phyloP scores from a whole-genome alignment of 1,284 basidiomycete species.

The Acaromyces ingoldii region DNA sequence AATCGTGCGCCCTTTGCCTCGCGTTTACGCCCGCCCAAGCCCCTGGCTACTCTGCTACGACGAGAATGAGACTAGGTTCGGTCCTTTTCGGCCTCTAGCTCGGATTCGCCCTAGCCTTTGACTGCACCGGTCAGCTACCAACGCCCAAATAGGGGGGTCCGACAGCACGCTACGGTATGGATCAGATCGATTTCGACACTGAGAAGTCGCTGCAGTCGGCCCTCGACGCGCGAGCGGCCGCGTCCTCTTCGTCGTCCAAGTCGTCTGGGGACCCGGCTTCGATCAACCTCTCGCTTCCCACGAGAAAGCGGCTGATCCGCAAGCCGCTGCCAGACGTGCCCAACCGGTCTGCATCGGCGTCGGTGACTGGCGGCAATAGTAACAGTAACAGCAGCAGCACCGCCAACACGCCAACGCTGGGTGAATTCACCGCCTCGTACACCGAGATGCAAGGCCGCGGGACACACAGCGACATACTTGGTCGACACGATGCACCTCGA shows the following conservation, averaged over 20 bases:
- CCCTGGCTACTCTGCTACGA: no score
- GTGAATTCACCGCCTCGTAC: no score
- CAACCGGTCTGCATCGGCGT: slow-evolving; percentile 1
- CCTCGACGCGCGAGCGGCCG: not conserved
- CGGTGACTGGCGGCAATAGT: not conserved
- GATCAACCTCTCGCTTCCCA: slow-evolving; percentile 34
- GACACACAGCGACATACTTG: not conserved
- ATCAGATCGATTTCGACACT: not conserved
- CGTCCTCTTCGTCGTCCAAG: no score
- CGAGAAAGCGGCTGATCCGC: slow-evolving; percentile 34
- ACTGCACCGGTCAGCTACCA: no score
- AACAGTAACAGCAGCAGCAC: not conserved
- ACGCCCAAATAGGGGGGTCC: no score
- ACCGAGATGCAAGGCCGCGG: no score
- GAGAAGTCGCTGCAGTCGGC: not conserved
- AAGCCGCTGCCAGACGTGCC: slow-evolving; percentile 37
- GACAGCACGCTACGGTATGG: no score
- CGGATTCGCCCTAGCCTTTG: no score
- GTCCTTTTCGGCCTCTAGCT: no score
- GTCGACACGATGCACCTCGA: not conserved
- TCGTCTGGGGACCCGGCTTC: not conserved
- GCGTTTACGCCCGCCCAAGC: no score
- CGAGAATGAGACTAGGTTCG: no score
- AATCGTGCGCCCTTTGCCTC: no score
- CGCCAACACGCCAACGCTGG: not conserved